Base-by-base conservation (phyloP, 2,329 filamentous ascomycete species). In the Cryphonectria japonica region DNA sequence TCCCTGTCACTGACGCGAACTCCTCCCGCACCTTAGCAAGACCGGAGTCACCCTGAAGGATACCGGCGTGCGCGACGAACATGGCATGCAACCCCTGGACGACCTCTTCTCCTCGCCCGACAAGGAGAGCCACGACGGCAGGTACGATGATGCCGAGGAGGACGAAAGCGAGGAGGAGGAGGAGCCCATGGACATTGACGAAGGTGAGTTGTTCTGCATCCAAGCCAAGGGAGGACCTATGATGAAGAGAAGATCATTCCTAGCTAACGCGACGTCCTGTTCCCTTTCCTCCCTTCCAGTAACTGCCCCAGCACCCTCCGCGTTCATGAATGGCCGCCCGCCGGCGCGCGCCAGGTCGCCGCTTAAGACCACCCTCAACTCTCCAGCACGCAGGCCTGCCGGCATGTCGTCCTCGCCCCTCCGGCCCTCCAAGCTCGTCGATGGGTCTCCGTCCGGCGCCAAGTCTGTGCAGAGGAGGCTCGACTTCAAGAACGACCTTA, bases 21-120 rank as follows among this genome's bases (percentile, higher is more conserved):
- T 29, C 37, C n/a, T 41, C n/a, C 22, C 39, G 14, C 7, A 8
- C n/a, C 64, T 66, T 75, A 98, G 95, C 76, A 97, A 97, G 87
- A 99, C 96, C 0, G 96, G 96, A 61, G 88, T 97, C 37, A 92
- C 90, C 0, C 82, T 98, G 43, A 89, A 90, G 77, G 93, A 97
- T 77, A 89, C 85, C 69, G 93, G 93, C 67, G 85, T 91, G 72
- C 92, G 94, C 82, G 95, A 98, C 82, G 94, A 97, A 79, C 86
- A 97, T 85, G 96, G 95, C 80, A 90, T 99, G 84, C 94, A 98
- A 79, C 92, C 93, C 50, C 87, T 97, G 71, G 93, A 95, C 50
- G 89, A 89, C 75, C 89, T 98, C 75, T 97, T 97, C 81, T 98
- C 95, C 11, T 97, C 95, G 29, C 94, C 95, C 19, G 88, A 89